These are phyloP conservation scores for Aspergillus asperescens DNA, from an alignment of 495 filamentous ascomycete species.

Conservation along the genomic window DNA sequence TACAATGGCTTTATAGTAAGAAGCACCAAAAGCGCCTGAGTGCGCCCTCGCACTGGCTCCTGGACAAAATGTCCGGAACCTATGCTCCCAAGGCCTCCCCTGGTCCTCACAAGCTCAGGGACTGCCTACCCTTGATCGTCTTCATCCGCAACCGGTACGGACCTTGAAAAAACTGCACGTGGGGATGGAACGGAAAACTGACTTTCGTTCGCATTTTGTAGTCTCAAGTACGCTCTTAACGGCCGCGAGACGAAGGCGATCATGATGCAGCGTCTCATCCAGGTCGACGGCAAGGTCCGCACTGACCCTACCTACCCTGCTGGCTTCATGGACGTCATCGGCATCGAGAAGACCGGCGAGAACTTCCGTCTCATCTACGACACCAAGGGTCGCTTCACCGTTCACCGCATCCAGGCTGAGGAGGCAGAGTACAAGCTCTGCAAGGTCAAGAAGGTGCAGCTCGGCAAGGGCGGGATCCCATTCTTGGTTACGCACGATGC, in stretches of 20 bases:
- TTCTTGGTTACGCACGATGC: constrained; percentile 99
- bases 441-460: constrained; percentile 99
- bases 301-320: constrained; percentile 96
- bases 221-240: constrained; percentile 99
- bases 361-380: constrained; percentile 99
- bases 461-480: constrained; percentile 98
- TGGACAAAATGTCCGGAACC: constrained; percentile 97
- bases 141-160: constrained; percentile 87
- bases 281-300: constrained; percentile 99
- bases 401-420: constrained; percentile 96
- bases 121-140: constrained; percentile 98
- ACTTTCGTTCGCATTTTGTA: constrained; percentile 27
- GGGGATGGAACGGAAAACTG: neutral
- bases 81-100: constrained; percentile 94
- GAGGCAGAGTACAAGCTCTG: constrained; percentile 99
- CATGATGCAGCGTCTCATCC: constrained; percentile 98
- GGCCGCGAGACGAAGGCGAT: constrained; percentile 94
- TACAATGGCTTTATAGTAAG: constrained; percentile 58
- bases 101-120: constrained; percentile 98
- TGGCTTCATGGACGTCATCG: constrained; percentile 99
- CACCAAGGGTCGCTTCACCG: constrained; percentile 99
- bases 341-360: constrained; percentile 98
- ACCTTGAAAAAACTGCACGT: neutral
- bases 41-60: constrained; percentile 97
- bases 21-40: constrained; percentile 99